phyloP scores from a whole-genome alignment of 805 yeast genomes.

The Metschnikowia matae region DNA sequence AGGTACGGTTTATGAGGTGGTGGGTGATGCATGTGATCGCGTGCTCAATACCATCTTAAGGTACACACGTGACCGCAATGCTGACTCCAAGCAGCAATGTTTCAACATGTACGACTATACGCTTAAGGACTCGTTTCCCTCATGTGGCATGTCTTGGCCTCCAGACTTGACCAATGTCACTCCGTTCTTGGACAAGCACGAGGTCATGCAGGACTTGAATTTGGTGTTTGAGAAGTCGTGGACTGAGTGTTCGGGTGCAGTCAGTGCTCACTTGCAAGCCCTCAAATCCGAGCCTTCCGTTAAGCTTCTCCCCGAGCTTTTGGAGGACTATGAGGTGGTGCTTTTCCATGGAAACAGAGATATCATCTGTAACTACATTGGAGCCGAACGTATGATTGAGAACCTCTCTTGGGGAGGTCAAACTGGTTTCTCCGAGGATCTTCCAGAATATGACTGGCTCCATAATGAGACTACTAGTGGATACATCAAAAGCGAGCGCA shows the following conservation, averaged over 20 bases:
- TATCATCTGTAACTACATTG: slow-evolving; percentile 78
- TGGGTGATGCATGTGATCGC: slow-evolving; percentile 39
- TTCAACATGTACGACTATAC: slow-evolving; percentile 80
- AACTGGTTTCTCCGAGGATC: slow-evolving; percentile 45
- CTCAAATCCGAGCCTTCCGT: slow-evolving; percentile 56
- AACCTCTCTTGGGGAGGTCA: slow-evolving; percentile 56
- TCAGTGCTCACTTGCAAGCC: slow-evolving; percentile 50
- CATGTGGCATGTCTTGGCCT: slow-evolving; percentile 96
- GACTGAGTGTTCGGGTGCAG: slow-evolving; percentile 73
- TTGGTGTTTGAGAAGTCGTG: slow-evolving; percentile 46
- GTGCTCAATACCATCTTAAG: slow-evolving; percentile 39
- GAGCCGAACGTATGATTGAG: slow-evolving; percentile 64
- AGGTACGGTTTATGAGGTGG: slow-evolving; percentile 5
- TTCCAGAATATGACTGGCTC: slow-evolving; percentile 36
- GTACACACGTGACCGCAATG: slow-evolving; percentile 25
- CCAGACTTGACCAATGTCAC: slow-evolving; percentile 47
- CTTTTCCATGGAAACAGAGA: slow-evolving; percentile 87
- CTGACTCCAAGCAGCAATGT: slow-evolving; percentile 49
- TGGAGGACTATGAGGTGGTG: slow-evolving; percentile 57
- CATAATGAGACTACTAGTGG: slow-evolving; percentile 40
- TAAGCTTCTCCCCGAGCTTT: slow-evolving; percentile 59
- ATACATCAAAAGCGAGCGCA: slow-evolving; percentile 48
- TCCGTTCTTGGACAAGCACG: slow-evolving; percentile 45
- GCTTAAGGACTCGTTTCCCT: slow-evolving; percentile 67
- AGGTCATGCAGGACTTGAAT: slow-evolving; percentile 51